Conservation (phyloP, 2,329 filamentous ascomycete genomes). For the Fusarium brevicatenulatum region DNA sequence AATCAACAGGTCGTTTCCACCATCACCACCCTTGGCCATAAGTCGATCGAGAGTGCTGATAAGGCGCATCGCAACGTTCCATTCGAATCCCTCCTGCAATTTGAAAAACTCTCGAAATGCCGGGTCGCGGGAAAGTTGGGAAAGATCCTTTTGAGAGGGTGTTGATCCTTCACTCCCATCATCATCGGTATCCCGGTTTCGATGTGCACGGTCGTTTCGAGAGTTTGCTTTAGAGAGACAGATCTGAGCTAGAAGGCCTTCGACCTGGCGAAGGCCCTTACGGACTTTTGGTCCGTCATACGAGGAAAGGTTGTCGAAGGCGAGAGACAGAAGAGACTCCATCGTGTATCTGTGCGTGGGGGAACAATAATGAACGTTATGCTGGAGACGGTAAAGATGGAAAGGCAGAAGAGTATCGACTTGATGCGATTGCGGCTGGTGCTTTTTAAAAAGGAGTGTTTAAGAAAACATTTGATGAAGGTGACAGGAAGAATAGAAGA, state of each 20-base stretch:
- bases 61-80: conserved; percentile 91
- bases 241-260: conserved; percentile 93
- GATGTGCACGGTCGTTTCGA: conserved; percentile 32
- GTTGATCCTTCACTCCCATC: conserved; percentile 53
- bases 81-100: conserved; percentile 95
- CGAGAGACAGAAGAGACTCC: conserved; percentile 91
- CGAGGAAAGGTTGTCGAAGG: conserved; percentile 96
- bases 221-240: conserved; percentile 76
- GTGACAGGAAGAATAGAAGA: conserved; percentile 21
- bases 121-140: conserved; percentile 79
- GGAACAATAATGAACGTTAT: conserved; percentile 6
- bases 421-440: neutral
- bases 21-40: conserved; percentile 82
- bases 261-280: conserved; percentile 93
- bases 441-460: conserved; percentile 16
- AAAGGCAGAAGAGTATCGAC: conserved; percentile 19
- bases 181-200: conserved; percentile 42
- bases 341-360: conserved; percentile 58
- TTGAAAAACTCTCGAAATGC: conserved; percentile 97
- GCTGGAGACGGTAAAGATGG: neutral
- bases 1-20: conserved; percentile 88
- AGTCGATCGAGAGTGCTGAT: conserved; percentile 87
- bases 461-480: conserved; percentile 4
- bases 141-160: conserved; percentile 68
- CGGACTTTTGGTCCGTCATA: conserved; percentile 90